Evolutionary conservation across 2,329 filamentous ascomycete genomes (phyloP), one percentile per base, ranked within the genome.

Genomic region (Verticillium zaregamsianum): DNA sequence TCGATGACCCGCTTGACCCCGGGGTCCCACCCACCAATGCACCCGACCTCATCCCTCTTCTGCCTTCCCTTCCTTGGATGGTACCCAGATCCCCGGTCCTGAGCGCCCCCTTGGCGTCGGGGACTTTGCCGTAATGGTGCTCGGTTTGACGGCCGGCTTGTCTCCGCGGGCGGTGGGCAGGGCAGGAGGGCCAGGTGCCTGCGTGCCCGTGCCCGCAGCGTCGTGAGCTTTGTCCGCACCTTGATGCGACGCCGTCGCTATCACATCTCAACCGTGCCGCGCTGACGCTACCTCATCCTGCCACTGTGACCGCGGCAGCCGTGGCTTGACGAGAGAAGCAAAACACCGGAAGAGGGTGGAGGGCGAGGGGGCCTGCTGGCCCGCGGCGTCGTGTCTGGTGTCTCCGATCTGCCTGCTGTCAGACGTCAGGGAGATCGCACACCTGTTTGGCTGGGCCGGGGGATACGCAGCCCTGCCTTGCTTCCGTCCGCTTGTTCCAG

Each of bases 401-500:
- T 59, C 55, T 55, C 54, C 60, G 62, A 65, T 65, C 62, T 57
- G 57, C 25, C 57, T 61, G 62, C 55, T 60, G 55, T 62, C 62
- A 52, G 58, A 55, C 60, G 17, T 17, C 59, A 55, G 57, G 25
- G 40, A 64, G 62, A 62, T 65, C 64, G 59, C 59, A 35, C 56
- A 59, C 20, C 33, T 52, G n/a, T 49, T 25, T 49, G 45, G 45
- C 45, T 52, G 45, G 20, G 45, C 28, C 28, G 28, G 28, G 28
- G 28, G 28, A 28, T 6, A 28, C 45, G n/a, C 20, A 52, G 45
- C 45, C 45, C 20, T 52, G 45, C 11, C 8, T 12, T 14, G 45
- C 45, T n/a, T n/a, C 17, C n/a, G 17, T 17, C 5, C 7, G n/a
- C 39, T 45, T 37, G 35, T 11, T 37, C 35, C 15, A 45, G 35